Evolutionary conservation across 208 protist species (phyloP).

Genomic region (Trypanosoma theileri): DNA sequence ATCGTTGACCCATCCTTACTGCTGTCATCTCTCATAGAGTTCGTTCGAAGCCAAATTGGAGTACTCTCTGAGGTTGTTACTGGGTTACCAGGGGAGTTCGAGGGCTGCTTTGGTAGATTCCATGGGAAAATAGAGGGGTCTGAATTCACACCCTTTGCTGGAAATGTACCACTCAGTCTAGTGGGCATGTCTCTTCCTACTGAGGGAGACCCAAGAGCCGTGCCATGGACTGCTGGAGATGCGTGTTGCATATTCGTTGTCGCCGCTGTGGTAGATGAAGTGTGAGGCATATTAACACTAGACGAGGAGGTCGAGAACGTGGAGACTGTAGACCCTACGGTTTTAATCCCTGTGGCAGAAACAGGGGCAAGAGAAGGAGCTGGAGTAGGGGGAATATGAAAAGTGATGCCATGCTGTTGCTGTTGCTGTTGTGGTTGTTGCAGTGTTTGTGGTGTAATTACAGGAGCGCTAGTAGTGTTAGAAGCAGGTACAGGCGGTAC

Average conservation of each 20-base stretch:
- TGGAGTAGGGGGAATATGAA: background rate
- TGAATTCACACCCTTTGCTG: conserved; percentile 31
- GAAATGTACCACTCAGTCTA: background rate
- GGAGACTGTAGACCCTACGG: background rate
- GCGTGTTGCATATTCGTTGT: background rate
- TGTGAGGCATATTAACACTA: background rate
- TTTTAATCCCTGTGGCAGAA: background rate
- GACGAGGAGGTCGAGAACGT: background rate
- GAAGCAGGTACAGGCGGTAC: background rate
- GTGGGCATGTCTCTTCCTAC: background rate
- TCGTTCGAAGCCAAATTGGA: conserved; percentile 8
- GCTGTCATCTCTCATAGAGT: conserved; percentile 2
- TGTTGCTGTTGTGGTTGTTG: background rate
- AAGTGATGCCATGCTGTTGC: background rate
- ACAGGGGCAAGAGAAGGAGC: background rate
- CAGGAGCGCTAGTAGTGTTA: background rate
- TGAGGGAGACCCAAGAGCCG: background rate
- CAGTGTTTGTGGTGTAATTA: conserved; percentile 13
- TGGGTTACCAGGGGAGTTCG: background rate
- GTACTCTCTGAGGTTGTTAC: background rate
- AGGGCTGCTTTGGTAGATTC: conserved; percentile 1
- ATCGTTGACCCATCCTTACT: conserved; percentile 1
- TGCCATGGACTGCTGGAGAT: background rate
- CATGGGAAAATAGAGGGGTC: conserved; percentile 26
- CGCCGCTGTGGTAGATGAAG: background rate